These are phyloP conservation scores for Allomyces arbusculus DNA, from an alignment of 192 early-diverging fungal genomes.

Conservation along the genomic window DNA sequence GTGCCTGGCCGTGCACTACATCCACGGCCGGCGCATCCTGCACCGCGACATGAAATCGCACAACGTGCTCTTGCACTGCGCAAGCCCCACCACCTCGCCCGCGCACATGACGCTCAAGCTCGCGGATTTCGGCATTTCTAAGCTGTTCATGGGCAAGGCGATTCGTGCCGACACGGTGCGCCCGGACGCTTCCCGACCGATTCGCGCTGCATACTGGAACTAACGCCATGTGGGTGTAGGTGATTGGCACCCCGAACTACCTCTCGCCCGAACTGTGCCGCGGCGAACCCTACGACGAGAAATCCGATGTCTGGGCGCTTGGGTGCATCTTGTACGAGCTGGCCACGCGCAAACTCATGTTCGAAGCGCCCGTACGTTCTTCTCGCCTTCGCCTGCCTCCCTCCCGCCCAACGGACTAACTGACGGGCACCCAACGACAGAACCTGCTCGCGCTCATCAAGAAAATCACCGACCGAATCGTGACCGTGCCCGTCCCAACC, in stretches of 20 bases:
- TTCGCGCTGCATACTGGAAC: neutral
- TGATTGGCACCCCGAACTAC: constrained; percentile 2
- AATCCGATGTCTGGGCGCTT: constrained; percentile 2
- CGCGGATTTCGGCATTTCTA: neutral
- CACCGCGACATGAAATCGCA: constrained; percentile 4
- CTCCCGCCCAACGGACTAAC: too few relatives aligned
- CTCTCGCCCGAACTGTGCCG: constrained; percentile 1
- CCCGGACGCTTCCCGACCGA: neutral
- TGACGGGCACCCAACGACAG: neutral
- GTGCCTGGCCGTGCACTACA: constrained; percentile 1
- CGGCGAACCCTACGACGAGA: constrained; percentile 2
- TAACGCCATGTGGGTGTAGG: neutral
- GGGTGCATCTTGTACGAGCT: constrained; percentile 1
- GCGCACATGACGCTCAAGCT: neutral
- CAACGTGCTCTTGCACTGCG: neutral
- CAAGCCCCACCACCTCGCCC: neutral
- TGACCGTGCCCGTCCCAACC: neutral
- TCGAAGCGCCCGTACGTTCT: constrained; percentile 3
- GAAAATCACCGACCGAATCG: neutral
- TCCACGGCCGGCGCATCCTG: constrained; percentile 1
- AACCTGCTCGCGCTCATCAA: neutral
- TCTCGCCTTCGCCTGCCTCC: too few relatives aligned
- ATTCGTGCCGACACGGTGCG: neutral
- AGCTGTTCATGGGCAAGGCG: neutral
- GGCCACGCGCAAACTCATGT: neutral